A percentile compares a stretch with the other conserved stretches of the same genome.
Conservation (phyloP, 495 filamentous ascomycete species). For the Neurospora sp. region DNA sequence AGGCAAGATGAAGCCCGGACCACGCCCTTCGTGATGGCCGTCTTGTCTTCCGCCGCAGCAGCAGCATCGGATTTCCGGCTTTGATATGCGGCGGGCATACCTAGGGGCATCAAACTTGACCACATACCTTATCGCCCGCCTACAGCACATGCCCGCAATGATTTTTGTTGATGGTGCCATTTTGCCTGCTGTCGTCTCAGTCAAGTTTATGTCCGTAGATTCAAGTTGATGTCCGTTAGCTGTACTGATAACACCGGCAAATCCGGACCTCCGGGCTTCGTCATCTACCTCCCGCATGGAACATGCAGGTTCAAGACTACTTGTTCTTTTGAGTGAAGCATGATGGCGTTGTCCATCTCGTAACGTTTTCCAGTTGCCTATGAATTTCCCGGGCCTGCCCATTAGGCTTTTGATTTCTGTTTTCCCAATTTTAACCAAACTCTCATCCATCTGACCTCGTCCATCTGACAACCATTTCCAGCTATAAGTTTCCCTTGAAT, state of each 20-base stretch:
- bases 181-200: background rate
- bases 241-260: background rate
- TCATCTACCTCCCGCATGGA: background rate
- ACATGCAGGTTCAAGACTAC: background rate
- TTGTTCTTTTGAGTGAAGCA: background rate
- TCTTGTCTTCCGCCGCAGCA: background rate
- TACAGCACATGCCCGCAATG: background rate
- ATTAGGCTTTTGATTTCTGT: background rate
- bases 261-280: background rate
- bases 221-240: background rate
- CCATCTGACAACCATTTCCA: background rate
- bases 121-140: background rate
- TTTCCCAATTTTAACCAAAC: background rate
- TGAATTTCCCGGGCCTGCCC: background rate
- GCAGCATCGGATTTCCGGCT: no score
- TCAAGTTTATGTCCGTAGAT: background rate
- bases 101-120: background rate
- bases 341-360: background rate
- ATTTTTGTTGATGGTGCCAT: no score
- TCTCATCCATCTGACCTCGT: background rate
- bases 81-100: background rate
- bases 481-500: background rate
- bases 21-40: background rate
- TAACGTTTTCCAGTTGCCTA: background rate
- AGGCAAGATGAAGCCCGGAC: background rate